phyloP scores from a whole-genome alignment of 2,329 filamentous ascomycete genomes.

The Penicillium sp. region DNA sequence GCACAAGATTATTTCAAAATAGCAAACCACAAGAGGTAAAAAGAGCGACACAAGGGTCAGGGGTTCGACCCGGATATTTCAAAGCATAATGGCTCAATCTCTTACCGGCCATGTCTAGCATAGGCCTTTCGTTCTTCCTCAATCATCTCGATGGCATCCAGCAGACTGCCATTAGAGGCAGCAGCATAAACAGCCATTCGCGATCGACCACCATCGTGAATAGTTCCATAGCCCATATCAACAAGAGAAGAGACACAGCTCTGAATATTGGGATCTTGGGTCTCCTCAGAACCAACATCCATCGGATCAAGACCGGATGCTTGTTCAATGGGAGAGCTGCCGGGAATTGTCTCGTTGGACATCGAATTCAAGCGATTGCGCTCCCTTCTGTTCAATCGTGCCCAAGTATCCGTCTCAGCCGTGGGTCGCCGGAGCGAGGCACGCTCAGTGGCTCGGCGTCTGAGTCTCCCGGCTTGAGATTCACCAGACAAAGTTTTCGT shows the following conservation, averaged over 20 bases:
- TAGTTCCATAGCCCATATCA: conserved; percentile 39
- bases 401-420: conserved; percentile 13
- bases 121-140: conserved; percentile 45
- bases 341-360: conserved; percentile 16
- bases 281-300: not conserved
- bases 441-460: conserved; percentile 28
- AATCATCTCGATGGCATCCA: conserved; percentile 47
- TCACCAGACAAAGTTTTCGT: not conserved
- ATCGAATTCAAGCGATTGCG: conserved; percentile 10
- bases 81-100: conserved; percentile 4
- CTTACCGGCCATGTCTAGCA: conserved; percentile 22
- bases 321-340: conserved; percentile 25
- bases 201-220: conserved; percentile 31
- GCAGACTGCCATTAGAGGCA: conserved; percentile 39
- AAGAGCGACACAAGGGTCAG: conserved; percentile 2
- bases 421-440: conserved; percentile 13
- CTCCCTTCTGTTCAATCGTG: conserved; percentile 18
- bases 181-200: conserved; percentile 43
- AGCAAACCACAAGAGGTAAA: conserved; percentile 2
- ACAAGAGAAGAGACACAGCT: conserved; percentile 38
- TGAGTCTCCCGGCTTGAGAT: conserved; percentile 7
- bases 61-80: too few species aligned
- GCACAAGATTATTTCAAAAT: not conserved
- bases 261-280: not conserved
- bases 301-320: not conserved